Percentiles rank a stretch among this genome's conserved stretches.
phyloP scores from a whole-genome alignment of 805 yeast species.

The Sugiyamaella lignohabitans region DNA sequence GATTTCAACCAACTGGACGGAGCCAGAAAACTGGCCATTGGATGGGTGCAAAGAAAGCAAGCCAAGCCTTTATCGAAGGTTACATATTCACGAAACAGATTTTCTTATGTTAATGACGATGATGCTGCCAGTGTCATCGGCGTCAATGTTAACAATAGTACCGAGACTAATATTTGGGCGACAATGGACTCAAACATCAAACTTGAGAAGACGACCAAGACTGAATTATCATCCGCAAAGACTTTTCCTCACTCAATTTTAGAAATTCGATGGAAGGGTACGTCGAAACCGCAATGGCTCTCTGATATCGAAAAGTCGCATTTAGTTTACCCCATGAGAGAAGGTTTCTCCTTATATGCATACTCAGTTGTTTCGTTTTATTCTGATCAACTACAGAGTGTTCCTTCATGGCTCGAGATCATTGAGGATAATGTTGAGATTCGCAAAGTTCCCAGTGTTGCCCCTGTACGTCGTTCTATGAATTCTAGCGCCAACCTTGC shows the following conservation, averaged over 20 bases:
- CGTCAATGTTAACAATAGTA: conserved; percentile 2
- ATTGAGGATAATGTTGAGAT: conserved; percentile 37
- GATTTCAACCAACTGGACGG: conserved; percentile 11
- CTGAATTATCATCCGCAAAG: conserved; percentile 3
- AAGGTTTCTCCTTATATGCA: conserved; percentile 32
- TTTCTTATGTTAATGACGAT: conserved; percentile 10
- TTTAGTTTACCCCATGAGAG: conserved; percentile 42
- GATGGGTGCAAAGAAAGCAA: conserved; percentile 30
- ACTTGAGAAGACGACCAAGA: conserved; percentile 11
- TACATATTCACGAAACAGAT: conserved; percentile 25
- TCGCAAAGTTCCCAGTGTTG: conserved; percentile 37
- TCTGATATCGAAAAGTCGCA: conserved; percentile 40
- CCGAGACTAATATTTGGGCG: conserved; percentile 32
- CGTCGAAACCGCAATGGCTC: conserved; percentile 33
- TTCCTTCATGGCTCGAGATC: conserved; percentile 37
- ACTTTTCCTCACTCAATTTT: conserved; percentile 46
- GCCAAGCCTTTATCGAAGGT: conserved; percentile 26
- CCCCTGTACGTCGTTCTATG: background rate
- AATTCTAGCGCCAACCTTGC: background rate
- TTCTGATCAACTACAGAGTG: conserved; percentile 28
- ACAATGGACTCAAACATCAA: conserved; percentile 28
- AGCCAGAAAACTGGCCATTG: conserved; percentile 30
- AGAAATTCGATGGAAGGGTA: conserved; percentile 41
- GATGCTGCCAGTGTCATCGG: background rate
- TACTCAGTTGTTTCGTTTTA: conserved; percentile 32